Conservation (phyloP, 352 stramenopile species). For the Lagenidium sp. region DNA sequence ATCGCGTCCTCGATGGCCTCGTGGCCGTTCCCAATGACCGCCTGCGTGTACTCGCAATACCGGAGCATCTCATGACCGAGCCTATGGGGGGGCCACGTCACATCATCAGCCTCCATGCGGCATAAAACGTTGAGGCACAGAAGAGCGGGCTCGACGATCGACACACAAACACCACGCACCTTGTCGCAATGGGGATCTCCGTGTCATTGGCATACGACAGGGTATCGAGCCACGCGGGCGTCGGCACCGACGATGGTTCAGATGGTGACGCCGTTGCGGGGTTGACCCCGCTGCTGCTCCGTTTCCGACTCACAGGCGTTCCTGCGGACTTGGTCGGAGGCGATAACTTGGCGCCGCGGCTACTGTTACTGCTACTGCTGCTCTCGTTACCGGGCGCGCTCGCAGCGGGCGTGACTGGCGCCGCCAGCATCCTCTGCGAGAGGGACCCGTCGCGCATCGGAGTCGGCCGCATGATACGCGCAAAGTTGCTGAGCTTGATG, state of each 20-base stretch:
- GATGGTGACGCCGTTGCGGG: background rate
- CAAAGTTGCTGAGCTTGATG: no score
- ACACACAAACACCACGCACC: slow-evolving; percentile 8
- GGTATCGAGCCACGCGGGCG: slow-evolving; percentile 24
- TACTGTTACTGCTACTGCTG: no score
- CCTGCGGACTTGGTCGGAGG: no score
- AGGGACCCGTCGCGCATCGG: no score
- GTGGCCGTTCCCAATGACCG: slow-evolving; percentile 38
- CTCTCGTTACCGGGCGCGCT: no score
- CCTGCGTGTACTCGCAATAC: slow-evolving; percentile 60
- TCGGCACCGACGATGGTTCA: no score
- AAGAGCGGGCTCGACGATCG: background rate
- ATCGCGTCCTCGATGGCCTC: slow-evolving; percentile 65
- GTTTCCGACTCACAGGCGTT: slow-evolving; percentile 4
- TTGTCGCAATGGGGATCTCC: slow-evolving; percentile 21
- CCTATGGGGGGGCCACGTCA: no score
- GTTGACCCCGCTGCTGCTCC: background rate
- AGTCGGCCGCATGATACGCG: no score
- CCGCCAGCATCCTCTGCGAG: no score
- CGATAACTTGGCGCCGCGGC: no score
- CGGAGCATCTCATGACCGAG: slow-evolving; percentile 51
- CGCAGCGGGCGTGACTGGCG: no score
- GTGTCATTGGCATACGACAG: slow-evolving; percentile 21
- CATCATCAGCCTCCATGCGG: no score
- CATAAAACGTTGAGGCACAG: background rate